Evolutionary conservation across 352 stramenopile genomes (phyloP).

Genomic region (Phytophthora constricta): DNA sequence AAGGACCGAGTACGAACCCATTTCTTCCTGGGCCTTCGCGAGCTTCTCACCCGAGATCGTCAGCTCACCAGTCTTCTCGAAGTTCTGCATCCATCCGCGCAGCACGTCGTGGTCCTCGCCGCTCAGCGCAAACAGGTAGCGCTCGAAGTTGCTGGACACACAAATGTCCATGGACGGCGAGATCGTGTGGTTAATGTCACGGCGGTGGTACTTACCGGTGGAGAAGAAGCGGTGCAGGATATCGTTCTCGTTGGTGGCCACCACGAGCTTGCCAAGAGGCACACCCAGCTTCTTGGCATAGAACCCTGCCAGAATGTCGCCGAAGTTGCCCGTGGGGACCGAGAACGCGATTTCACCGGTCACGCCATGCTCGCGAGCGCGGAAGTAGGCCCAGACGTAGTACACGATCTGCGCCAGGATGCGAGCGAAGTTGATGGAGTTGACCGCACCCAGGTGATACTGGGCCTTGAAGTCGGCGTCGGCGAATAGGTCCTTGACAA

Average conservation of each 20-base stretch:
- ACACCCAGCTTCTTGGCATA: conserved; percentile 95
- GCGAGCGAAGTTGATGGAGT: conserved; percentile 99
- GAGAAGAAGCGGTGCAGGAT: conserved; percentile 99
- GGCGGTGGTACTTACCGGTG: conserved; percentile 96
- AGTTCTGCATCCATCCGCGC: conserved; percentile 93
- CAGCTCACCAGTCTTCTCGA: conserved; percentile 95
- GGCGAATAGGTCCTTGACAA: conserved; percentile 98
- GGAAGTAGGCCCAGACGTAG: conserved; percentile 99
- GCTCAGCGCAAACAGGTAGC: conserved; percentile 96
- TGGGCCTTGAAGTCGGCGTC: conserved; percentile 93
- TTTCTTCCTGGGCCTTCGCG: conserved; percentile 91
- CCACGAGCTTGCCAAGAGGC: conserved; percentile 95
- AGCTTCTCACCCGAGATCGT: conserved; percentile 93
- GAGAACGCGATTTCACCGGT: conserved; percentile 92
- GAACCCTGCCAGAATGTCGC: conserved; percentile 98
- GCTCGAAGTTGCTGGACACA: conserved; percentile 99
- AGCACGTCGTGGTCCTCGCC: conserved; percentile 94
- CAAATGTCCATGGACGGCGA: conserved; percentile 99
- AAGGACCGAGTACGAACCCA: conserved; percentile 91
- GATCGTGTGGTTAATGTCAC: conserved; percentile 93
- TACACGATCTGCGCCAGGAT: conserved; percentile 99
- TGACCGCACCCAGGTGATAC: conserved; percentile 97
- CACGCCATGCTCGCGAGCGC: conserved; percentile 71
- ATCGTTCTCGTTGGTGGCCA: conserved; percentile 99
- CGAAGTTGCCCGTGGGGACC: conserved; percentile 99